Conservation (phyloP, 2,329 filamentous ascomycete species). For the Basipetospora chlamydospora region DNA sequence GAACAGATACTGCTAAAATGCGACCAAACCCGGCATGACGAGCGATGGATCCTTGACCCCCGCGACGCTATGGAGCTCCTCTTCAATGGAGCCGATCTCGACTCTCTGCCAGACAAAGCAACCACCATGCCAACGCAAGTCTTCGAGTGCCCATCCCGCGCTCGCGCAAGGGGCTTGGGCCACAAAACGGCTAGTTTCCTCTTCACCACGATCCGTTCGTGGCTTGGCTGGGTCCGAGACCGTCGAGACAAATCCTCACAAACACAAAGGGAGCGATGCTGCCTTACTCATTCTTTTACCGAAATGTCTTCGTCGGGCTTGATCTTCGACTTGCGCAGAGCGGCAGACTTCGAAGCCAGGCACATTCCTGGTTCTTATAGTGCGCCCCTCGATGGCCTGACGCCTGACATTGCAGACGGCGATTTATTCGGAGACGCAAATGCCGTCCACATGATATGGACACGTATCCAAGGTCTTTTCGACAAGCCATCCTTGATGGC, state of each 20-base stretch:
- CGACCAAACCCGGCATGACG: conserved; percentile 14
- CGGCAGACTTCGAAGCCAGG: conserved; percentile 1
- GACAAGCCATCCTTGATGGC: neutral
- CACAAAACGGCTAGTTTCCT: neutral
- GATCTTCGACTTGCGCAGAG: conserved; percentile 18
- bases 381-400: neutral
- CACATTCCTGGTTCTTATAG: conserved; percentile 7
- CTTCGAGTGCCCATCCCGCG: neutral
- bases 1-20: conserved; percentile 12
- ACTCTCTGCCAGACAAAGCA: neutral
- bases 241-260: neutral
- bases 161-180: neutral
- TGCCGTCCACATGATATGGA: conserved; percentile 6
- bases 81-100: conserved; percentile 2
- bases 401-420: neutral
- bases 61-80: conserved; percentile 8
- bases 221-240: neutral
- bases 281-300: neutral
- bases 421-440: conserved; percentile 6
- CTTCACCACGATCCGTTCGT: neutral
- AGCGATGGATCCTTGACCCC: conserved; percentile 13
- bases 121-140: neutral
- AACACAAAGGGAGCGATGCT: neutral
- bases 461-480: neutral
- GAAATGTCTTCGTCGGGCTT: conserved; percentile 7